Conservation (phyloP, 306 rosid species). For the Corylus heterophylla region DNA sequence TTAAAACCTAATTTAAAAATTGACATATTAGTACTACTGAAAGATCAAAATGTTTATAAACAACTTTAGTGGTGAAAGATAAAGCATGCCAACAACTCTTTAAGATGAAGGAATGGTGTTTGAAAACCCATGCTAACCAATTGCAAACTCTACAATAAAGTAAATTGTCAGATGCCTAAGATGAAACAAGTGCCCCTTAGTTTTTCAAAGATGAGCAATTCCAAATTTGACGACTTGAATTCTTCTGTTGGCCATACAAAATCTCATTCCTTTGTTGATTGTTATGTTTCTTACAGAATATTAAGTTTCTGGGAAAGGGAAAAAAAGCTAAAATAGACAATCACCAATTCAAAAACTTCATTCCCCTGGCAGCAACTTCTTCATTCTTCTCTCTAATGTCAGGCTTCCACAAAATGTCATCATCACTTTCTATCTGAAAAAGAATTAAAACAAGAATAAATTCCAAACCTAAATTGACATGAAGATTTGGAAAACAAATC, state of each 20-base stretch:
- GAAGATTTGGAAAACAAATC: slow-evolving; percentile 19
- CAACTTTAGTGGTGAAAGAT: background rate
- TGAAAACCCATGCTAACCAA: background rate
- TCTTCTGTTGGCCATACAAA: background rate
- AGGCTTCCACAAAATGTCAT: slow-evolving; percentile 78
- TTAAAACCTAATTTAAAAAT: background rate
- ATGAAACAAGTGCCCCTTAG: background rate
- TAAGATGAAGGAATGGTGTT: background rate
- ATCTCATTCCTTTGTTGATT: background rate
- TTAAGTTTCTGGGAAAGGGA: background rate
- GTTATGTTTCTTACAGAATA: background rate
- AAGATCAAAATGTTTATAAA: background rate
- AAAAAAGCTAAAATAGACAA: slow-evolving; percentile 14
- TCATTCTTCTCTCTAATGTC: slow-evolving; percentile 71
- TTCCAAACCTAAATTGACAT: slow-evolving; percentile 23
- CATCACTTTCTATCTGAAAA: slow-evolving; percentile 70
- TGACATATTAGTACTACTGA: no score
- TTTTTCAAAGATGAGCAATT: background rate
- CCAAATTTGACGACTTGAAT: background rate
- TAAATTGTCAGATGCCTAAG: background rate
- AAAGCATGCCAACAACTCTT: background rate
- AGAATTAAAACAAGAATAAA: slow-evolving; percentile 25
- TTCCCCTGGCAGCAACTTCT: slow-evolving; percentile 81
- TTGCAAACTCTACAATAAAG: background rate
- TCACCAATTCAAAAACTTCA: slow-evolving; percentile 79